Base-by-base conservation (phyloP, 176 grass and related monocot genomes). In the Rhipidocladum racemiflorum region DNA sequence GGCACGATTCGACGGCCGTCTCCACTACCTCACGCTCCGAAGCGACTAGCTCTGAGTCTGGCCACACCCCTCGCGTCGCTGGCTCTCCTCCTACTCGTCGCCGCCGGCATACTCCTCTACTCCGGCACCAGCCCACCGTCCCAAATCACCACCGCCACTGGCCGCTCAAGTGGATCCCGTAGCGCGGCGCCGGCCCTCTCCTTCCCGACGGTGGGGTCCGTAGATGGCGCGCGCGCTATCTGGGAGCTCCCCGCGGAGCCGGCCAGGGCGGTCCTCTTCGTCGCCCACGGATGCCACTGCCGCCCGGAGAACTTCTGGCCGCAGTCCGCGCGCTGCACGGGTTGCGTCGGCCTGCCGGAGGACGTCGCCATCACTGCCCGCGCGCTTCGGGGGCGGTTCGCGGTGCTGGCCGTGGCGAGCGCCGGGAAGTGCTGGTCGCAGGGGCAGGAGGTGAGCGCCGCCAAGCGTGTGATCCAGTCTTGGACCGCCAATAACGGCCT, bases 241-340 rank as follows among this genome's bases (percentile, higher is more conserved):
- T 94, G 87, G 92, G 89, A 91, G 76, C 83, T 94, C 46, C 89
- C 92, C 25, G 55, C 79, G 44, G 72, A 48, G 36, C 82, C 85
- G 38, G 85, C 89, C 17, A 87, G 65, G 61, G 89, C 72, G 39
- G 76, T 92, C 56, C 75, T 94, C 71, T 87, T 97, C 61, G 23
- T 94, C 65, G 94, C 91, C 74, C 89, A 94, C 56, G 94, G 91
- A n/a, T 96, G 93, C 88, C 61, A 38, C 38, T 81, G 91, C 79
- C 84, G 81, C 3, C 88, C 89, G 18, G 91, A 80, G 56, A 93
- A 97, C 71, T 93, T 93, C 82, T 97, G 94, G 89, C 73, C 86
- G 25, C 61, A 24, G 45, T 93, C 91, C 84, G 65, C 78, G 49
- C 72, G 71, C 59, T 94, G 91, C 65, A 78, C 89, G 1, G 43